Conservation (phyloP, 192 early-diverging fungal genomes). For the Umbelopsis sp. region DNA sequence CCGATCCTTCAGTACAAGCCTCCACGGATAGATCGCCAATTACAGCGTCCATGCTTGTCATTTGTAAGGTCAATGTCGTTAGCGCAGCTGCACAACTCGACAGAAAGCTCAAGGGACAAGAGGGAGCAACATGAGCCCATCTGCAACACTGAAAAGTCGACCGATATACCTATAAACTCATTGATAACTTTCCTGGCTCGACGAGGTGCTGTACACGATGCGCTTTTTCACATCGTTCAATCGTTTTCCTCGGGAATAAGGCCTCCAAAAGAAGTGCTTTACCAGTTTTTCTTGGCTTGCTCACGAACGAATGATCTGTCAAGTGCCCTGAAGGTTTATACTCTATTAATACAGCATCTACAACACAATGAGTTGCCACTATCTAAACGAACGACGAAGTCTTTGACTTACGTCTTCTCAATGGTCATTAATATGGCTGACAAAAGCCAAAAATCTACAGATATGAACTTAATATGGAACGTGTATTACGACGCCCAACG, state of each 20-base stretch:
- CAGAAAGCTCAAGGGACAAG: too few species aligned
- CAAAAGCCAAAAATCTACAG: background rate
- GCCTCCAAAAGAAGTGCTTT: background rate
- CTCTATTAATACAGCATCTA: background rate
- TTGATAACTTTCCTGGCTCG: background rate
- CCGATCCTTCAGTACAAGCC: background rate
- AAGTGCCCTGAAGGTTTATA: background rate
- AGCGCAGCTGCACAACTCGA: too few species aligned
- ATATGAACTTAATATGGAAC: conserved; percentile 1
- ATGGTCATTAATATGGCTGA: background rate
- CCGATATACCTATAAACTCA: background rate
- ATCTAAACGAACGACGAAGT: background rate
- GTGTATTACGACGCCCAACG: background rate
- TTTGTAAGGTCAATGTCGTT: too few species aligned
- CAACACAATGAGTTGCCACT: background rate
- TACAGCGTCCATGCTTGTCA: too few species aligned
- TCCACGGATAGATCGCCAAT: background rate
- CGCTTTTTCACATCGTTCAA: background rate
- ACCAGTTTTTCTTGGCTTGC: background rate
- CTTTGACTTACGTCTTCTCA: background rate
- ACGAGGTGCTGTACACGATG: conserved; percentile 6
- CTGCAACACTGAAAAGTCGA: background rate
- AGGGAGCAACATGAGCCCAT: background rate
- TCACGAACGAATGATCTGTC: background rate
- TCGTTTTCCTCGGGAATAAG: background rate